Percentiles rank a stretch among this genome's conserved stretches.
Evolutionary conservation across 2,329 filamentous ascomycete species (phyloP).

Genomic region (Talaromyces sp.): DNA sequence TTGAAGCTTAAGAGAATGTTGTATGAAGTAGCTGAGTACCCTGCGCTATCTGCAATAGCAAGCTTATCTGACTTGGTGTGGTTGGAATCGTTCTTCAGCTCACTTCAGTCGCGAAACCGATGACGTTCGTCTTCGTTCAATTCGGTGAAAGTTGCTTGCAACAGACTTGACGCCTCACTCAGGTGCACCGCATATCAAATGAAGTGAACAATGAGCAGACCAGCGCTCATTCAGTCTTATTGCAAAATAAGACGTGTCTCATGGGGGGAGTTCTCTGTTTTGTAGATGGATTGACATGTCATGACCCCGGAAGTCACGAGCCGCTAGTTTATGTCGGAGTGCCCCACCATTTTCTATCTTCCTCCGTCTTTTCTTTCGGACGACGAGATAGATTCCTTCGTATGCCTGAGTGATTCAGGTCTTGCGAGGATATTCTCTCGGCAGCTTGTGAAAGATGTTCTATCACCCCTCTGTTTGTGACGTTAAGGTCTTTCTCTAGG

Average conservation of each 20-base stretch:
- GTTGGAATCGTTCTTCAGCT: background rate
- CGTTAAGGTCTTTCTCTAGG: background rate
- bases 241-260: background rate
- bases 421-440: background rate
- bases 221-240: background rate
- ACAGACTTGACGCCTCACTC: background rate
- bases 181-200: background rate
- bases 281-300: background rate
- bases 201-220: background rate
- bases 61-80: background rate
- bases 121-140: constrained; percentile 9
- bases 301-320: background rate
- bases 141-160: background rate
- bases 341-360: background rate
- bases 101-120: background rate
- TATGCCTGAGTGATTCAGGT: background rate
- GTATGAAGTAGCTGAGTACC: background rate
- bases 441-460: too few relatives aligned
- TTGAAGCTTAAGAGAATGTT: background rate
- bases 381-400: background rate
- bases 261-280: background rate
- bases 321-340: background rate
- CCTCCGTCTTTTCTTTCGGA: background rate
- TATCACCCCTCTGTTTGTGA: background rate
- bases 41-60: background rate